A percentile compares a stretch with the other conserved stretches of the same genome.
Evolutionary conservation across 257 asterid species (phyloP).

Genomic region (Verbascum thapsus): DNA sequence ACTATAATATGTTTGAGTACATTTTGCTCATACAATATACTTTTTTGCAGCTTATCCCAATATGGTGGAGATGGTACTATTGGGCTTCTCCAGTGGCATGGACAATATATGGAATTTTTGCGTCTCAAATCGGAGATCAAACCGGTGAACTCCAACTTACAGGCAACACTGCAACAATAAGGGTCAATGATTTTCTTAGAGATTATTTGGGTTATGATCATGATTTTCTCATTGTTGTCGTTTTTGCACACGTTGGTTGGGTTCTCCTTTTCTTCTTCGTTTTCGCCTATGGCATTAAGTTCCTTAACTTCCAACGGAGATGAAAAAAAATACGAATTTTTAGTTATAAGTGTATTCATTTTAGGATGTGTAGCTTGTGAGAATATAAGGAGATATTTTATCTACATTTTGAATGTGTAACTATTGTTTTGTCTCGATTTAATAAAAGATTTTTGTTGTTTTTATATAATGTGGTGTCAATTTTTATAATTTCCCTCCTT

Average conservation of each 20-base stretch:
- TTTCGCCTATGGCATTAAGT: slow-evolving; percentile 72
- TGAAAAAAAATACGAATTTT: slow-evolving; percentile 10
- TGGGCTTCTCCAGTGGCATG: slow-evolving; percentile 72
- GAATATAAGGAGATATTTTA: not conserved
- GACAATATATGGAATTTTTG: slow-evolving; percentile 60
- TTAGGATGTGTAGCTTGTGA: slow-evolving; percentile 5
- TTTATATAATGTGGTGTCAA: no score
- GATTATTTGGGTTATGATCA: slow-evolving; percentile 57
- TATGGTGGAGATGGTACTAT: slow-evolving; percentile 85
- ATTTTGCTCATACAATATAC: not conserved
- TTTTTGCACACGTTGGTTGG: slow-evolving; percentile 70
- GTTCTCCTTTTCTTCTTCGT: slow-evolving; percentile 66
- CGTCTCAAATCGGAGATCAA: slow-evolving; percentile 58
- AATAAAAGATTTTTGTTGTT: not conserved
- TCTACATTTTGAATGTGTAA: slow-evolving; percentile 6
- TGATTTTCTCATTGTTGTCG: slow-evolving; percentile 61
- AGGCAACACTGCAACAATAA: slow-evolving; percentile 16
- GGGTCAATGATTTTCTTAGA: slow-evolving; percentile 43
- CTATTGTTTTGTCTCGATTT: slow-evolving; percentile 20
- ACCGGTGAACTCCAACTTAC: slow-evolving; percentile 39
- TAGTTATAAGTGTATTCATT: not conserved
- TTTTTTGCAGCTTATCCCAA: slow-evolving; percentile 52
- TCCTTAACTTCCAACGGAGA: slow-evolving; percentile 68
- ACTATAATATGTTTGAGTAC: not conserved
- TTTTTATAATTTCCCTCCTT: no score